Evolutionary conservation across 352 stramenopile species (phyloP).

Genomic region (Plasmopara halstedii): DNA sequence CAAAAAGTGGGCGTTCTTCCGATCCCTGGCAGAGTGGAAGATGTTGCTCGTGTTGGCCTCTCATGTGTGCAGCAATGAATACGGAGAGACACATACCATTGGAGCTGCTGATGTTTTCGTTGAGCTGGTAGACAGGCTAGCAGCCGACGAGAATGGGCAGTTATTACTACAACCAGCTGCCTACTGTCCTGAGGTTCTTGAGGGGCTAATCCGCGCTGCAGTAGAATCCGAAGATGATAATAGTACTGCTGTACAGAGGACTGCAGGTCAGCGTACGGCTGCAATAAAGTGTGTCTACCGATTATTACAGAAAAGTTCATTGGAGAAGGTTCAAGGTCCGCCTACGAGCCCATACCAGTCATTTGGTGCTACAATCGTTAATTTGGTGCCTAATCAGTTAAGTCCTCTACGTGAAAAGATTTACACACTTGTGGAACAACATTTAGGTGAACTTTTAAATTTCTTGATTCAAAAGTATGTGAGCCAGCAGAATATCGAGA

Average conservation of each 20-base stretch:
- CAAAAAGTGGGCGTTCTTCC: conserved; percentile 87
- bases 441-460: conserved; percentile 58
- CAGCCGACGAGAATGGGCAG: conserved; percentile 84
- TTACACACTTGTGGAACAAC: conserved; percentile 54
- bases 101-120: conserved; percentile 85
- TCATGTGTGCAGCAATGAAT: conserved; percentile 63
- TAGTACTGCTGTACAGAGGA: conserved; percentile 13
- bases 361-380: conserved; percentile 79
- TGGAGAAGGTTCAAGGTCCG: conserved; percentile 69
- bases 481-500: conserved; percentile 73
- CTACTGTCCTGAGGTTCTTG: conserved; percentile 77
- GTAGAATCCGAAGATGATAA: conserved; percentile 31
- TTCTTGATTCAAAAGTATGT: conserved; percentile 76
- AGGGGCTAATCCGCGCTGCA: conserved; percentile 64
- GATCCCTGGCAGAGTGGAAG: conserved; percentile 81
- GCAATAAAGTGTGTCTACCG: conserved; percentile 81
- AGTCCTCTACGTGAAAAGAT: conserved; percentile 58
- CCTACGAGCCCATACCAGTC: conserved; percentile 80
- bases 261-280: conserved; percentile 61
- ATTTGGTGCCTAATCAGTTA: conserved; percentile 79
- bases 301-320: conserved; percentile 63
- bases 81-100: conserved; percentile 61
- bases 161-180: conserved; percentile 80
- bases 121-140: conserved; percentile 79
- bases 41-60: conserved; percentile 76